phyloP scores from a whole-genome alignment of 306 rosid species.

The Cotoneaster glaucophyllus region DNA sequence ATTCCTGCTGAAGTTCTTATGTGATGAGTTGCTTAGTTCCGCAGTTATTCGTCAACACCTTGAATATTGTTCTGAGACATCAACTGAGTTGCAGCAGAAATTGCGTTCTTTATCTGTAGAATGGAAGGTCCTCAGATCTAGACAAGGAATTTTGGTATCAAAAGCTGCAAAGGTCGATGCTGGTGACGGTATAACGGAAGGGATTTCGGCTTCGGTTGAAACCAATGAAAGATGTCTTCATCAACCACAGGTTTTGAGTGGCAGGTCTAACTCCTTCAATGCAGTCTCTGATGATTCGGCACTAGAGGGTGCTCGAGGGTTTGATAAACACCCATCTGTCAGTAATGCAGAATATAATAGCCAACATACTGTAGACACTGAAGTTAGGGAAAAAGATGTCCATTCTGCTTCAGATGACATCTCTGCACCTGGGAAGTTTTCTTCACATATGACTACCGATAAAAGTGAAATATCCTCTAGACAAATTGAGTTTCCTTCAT shows the following conservation, averaged over 20 bases:
- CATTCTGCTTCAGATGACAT: constrained; percentile 18
- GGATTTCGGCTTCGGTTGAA: constrained; percentile 27
- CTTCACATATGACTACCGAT: constrained; percentile 25
- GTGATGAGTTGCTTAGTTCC: constrained; percentile 88
- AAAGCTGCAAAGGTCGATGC: constrained; percentile 62
- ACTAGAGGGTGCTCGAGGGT: constrained; percentile 39
- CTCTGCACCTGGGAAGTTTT: background rate
- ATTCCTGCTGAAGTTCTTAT: constrained; percentile 70
- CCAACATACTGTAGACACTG: constrained; percentile 38
- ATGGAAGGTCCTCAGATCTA: constrained; percentile 78
- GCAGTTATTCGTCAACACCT: constrained; percentile 74
- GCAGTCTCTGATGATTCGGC: constrained; percentile 36
- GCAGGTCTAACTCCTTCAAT: constrained; percentile 33
- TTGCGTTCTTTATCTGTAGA: constrained; percentile 63
- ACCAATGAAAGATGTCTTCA: constrained; percentile 34
- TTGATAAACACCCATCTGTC: constrained; percentile 42
- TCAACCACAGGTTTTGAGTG: constrained; percentile 29
- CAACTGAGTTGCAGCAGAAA: constrained; percentile 78
- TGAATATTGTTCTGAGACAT: constrained; percentile 79
- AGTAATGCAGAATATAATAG: constrained; percentile 51
- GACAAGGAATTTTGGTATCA: constrained; percentile 71
- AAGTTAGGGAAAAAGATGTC: constrained; percentile 32
- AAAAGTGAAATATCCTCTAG: constrained; percentile 36
- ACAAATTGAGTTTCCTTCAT: constrained; percentile 26
- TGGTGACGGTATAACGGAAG: constrained; percentile 42